Base-by-base conservation (phyloP, 2,329 filamentous ascomycete genomes). In the Didymella lethalis region DNA sequence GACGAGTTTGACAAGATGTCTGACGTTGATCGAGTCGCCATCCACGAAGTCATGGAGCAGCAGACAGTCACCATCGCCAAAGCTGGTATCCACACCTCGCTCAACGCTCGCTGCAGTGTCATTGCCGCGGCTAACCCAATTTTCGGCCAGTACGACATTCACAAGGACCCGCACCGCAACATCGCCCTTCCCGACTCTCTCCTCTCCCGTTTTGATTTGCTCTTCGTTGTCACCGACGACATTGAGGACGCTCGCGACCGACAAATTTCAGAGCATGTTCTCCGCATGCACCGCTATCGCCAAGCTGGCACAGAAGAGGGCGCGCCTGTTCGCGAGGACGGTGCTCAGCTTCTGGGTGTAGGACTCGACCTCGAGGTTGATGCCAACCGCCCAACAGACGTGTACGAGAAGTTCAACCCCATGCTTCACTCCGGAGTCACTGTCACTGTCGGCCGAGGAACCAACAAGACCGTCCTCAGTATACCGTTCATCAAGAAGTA, bases 1-100 rank as follows among this genome's bases (percentile, higher is more conserved):
- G 95, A 99, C 75, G 95, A 99, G 74, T 99, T 99, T 68, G 95
- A 99, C 82, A 99, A 99, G 79, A 99, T 99, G 95, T 97, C 93
- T 57, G 95, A 99, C 75, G 90, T 98, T 57, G 95, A 99, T 78
- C 88, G 95, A 75, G 95, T 99, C 4, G 95, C 95, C 46, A 99
- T 99, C 69, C 95, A 99, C 86, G 95, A 99, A 91, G 95, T 99
- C 66, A 99, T 99, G 95, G 95, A 99, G 80, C 95, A 99, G 81
- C 95, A 99, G 80, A 99, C 95, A 0, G 95, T 99, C 61, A 99
- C 95, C 14, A 99, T 99, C 72, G 95, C 95, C 51, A 99, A 99
- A 81, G 95, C 95, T 1, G 95, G 95, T 65, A 99, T 99, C 59
- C 95, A 99, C 79, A 99, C 95, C 0, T 97, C 93, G 2, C 83